phyloP scores from a whole-genome alignment of 2,329 filamentous ascomycete genomes.

The Dactylellina leptospora region DNA sequence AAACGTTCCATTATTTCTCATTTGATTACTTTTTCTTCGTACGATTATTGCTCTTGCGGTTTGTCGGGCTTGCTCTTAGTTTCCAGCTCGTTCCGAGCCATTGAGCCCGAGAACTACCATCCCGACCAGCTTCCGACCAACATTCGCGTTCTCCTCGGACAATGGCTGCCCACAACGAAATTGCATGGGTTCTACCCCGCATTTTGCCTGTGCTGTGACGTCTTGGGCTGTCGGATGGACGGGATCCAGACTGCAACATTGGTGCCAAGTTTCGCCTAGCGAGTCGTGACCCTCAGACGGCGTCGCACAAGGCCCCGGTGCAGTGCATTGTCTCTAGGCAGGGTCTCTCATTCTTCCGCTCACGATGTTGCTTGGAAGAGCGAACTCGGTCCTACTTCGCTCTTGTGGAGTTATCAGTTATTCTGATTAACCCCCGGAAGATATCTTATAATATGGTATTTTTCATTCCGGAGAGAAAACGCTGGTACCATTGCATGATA shows the following conservation, averaged over 20 bases:
- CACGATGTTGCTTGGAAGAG: slow-evolving; percentile 4
- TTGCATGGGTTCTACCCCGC: slow-evolving; percentile 39
- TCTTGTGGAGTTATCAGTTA: slow-evolving; percentile 8
- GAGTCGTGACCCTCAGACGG: slow-evolving; percentile 6
- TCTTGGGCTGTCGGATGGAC: slow-evolving; percentile 42
- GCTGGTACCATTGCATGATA: neutral
- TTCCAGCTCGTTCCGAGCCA: neutral
- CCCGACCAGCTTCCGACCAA: neutral
- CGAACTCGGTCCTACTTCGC: slow-evolving; percentile 7
- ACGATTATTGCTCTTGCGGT: too few relatives aligned
- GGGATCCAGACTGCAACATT: slow-evolving; percentile 38
- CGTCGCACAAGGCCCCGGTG: slow-evolving; percentile 21
- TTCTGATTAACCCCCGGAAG: slow-evolving; percentile 14
- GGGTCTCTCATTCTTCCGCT: slow-evolving; percentile 9
- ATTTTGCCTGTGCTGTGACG: slow-evolving; percentile 45
- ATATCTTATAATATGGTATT: slow-evolving; percentile 3
- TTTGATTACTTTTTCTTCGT: slow-evolving; percentile 1
- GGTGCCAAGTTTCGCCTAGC: slow-evolving; percentile 49
- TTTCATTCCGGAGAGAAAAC: neutral
- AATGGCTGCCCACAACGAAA: too few relatives aligned
- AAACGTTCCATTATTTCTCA: too few relatives aligned
- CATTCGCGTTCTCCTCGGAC: slow-evolving; percentile 17
- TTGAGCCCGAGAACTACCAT: neutral
- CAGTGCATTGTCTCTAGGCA: slow-evolving; percentile 3
- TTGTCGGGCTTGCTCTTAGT: too few relatives aligned